Conservation (phyloP, 2,329 filamentous ascomycete genomes). For the Penicillium digitatum region DNA sequence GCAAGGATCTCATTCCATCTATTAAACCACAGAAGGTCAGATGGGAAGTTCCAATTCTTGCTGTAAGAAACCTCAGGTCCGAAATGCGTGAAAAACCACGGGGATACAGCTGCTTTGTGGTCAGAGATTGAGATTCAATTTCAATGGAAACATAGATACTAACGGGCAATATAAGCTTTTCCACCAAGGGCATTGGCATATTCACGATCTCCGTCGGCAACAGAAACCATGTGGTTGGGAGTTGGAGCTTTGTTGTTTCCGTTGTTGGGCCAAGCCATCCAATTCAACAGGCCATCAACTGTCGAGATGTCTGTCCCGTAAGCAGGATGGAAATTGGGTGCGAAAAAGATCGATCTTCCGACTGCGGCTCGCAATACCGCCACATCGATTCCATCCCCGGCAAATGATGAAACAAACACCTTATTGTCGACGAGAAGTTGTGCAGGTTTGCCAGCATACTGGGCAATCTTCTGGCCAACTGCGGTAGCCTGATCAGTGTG, state of each 20-base stretch:
- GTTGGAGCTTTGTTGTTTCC: constrained; percentile 51
- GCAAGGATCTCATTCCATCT: constrained; percentile 44
- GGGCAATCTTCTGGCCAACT: constrained; percentile 46
- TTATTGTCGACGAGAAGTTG: constrained; percentile 50
- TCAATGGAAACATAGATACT: constrained; percentile 11
- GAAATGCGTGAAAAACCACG: constrained; percentile 53
- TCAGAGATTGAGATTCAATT: not conserved
- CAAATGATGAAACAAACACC: constrained; percentile 54
- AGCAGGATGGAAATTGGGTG: constrained; percentile 49
- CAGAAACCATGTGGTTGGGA: constrained; percentile 39
- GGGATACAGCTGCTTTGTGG: constrained; percentile 36
- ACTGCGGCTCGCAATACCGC: constrained; percentile 41
- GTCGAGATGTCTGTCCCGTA: constrained; percentile 33
- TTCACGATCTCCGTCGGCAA: constrained; percentile 40
- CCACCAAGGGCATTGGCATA: constrained; percentile 34
- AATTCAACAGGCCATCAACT: constrained; percentile 44
- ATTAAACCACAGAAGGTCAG: constrained; percentile 45
- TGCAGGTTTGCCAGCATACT: constrained; percentile 44
- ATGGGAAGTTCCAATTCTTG: constrained; percentile 53
- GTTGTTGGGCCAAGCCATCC: constrained; percentile 45
- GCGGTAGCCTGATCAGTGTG: constrained; percentile 35
- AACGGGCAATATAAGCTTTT: constrained; percentile 50
- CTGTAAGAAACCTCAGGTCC: constrained; percentile 45
- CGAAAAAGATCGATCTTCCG: constrained; percentile 47
- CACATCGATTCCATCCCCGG: constrained; percentile 47